These are phyloP conservation scores for Arabidopsis lyrata DNA, from an alignment of 441 rosid species.

Conservation along the genomic window DNA sequence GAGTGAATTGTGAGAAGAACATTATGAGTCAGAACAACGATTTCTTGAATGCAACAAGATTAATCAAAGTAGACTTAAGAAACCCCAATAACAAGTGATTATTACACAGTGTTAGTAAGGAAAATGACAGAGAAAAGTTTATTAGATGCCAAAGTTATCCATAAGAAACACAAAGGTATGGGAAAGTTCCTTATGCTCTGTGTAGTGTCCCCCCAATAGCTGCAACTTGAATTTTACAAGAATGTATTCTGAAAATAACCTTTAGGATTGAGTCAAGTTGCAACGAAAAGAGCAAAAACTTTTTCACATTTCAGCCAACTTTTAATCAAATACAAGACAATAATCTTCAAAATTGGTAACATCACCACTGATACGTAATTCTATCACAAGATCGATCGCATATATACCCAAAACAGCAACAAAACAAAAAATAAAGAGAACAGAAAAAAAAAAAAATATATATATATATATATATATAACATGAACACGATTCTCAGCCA, in stretches of 20 bases:
- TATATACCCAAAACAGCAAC: too few species aligned
- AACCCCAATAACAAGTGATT: background rate
- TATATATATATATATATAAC: background rate
- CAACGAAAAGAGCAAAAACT: background rate
- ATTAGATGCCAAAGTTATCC: background rate
- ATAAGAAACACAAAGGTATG: background rate
- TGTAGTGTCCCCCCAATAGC: background rate
- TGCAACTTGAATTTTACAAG: background rate
- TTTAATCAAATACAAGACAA: background rate
- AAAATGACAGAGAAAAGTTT: background rate
- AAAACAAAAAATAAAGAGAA: background rate
- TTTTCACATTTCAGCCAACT: background rate
- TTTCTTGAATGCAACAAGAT: constrained; percentile 20
- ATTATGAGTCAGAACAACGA: background rate
- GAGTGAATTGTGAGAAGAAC: too few species aligned
- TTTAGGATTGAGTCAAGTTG: constrained; percentile 13
- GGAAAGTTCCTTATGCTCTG: background rate
- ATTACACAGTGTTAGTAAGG: background rate
- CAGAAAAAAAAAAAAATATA: background rate
- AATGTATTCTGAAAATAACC: background rate
- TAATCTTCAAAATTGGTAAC: background rate
- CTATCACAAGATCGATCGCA: background rate
- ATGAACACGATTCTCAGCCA: constrained; percentile 2
- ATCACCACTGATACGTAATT: background rate
- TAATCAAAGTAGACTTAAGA: too few species aligned